Evolutionary conservation across 2,329 filamentous ascomycete species (phyloP).

Genomic region (Mycocentrospora acerina): DNA sequence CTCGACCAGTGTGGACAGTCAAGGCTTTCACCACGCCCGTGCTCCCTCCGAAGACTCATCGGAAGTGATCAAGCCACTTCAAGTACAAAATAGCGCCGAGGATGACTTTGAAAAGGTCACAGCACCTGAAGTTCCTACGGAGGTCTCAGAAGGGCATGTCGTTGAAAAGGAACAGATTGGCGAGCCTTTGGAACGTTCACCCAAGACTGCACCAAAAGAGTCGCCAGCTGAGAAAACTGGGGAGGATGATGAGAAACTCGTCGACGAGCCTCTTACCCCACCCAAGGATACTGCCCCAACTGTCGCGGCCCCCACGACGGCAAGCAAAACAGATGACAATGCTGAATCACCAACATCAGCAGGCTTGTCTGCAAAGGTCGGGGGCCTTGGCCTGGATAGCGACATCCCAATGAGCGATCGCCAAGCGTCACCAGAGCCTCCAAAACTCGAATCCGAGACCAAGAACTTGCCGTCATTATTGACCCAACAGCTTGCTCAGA

Average conservation of each 20-base stretch:
- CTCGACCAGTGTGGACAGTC: slow-evolving; percentile 54
- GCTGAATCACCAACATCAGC: slow-evolving; percentile 52
- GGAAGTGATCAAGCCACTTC: slow-evolving; percentile 69
- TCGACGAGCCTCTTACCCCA: slow-evolving; percentile 75
- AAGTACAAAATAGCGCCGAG: slow-evolving; percentile 79
- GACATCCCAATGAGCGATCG: slow-evolving; percentile 53
- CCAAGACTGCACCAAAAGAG: slow-evolving; percentile 47
- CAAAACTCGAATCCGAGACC: slow-evolving; percentile 23
- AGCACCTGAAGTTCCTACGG: slow-evolving; percentile 67
- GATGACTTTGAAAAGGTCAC: slow-evolving; percentile 93
- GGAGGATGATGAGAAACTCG: slow-evolving; percentile 65
- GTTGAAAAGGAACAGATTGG: slow-evolving; percentile 54
- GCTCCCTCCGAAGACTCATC: slow-evolving; percentile 54
- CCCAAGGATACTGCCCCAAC: slow-evolving; percentile 25
- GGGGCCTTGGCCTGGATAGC: slow-evolving; percentile 61
- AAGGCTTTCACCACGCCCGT: slow-evolving; percentile 54
- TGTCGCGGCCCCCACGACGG: slow-evolving; percentile 17
- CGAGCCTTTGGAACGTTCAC: slow-evolving; percentile 40
- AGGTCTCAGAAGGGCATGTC: slow-evolving; percentile 55
- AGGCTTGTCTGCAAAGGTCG: slow-evolving; percentile 57
- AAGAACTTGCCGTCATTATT: slow-evolving; percentile 43
- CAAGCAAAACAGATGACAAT: slow-evolving; percentile 29
- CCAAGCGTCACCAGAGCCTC: slow-evolving; percentile 19
- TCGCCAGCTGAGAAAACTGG: slow-evolving; percentile 21
- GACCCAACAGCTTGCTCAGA: slow-evolving; percentile 45